These are phyloP conservation scores for Oleoguttula mirabilis DNA, from an alignment of 495 filamentous ascomycete genomes.

Conservation along the genomic window DNA sequence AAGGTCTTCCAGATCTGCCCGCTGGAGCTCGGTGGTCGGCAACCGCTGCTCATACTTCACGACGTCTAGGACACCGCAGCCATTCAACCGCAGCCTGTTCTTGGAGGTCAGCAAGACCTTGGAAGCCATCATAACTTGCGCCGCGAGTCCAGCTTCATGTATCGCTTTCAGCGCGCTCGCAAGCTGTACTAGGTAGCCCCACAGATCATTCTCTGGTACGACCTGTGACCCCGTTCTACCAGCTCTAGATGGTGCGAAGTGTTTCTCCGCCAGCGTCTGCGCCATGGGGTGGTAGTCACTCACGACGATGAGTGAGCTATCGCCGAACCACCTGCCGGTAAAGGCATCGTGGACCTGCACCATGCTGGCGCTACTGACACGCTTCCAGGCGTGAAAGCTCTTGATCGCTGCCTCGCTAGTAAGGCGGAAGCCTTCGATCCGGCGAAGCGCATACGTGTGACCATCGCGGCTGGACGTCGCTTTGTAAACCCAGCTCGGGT, in stretches of 20 bases:
- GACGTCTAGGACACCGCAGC: conserved; percentile 78
- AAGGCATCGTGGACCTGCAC: conserved; percentile 87
- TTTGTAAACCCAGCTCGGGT: conserved; percentile 88
- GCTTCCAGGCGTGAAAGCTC: conserved; percentile 82
- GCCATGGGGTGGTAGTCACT: conserved; percentile 86
- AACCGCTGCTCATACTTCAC: conserved; percentile 59
- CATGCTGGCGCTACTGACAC: conserved; percentile 66
- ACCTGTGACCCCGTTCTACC: conserved; percentile 23
- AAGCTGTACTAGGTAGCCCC: conserved; percentile 88
- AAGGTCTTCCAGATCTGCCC: conserved; percentile 76
- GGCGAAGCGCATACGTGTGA: conserved; percentile 65
- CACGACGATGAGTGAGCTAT: conserved; percentile 88
- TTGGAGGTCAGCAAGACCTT: conserved; percentile 78
- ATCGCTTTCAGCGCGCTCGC: conserved; percentile 79
- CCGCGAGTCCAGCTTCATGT: conserved; percentile 68
- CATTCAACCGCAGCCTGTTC: conserved; percentile 77
- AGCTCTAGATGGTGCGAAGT: conserved; percentile 36
- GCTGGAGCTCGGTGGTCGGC: conserved; percentile 62
- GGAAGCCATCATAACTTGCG: conserved; percentile 66
- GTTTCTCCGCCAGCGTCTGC: conserved; percentile 77
- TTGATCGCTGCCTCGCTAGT: conserved; percentile 81
- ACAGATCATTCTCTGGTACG: conserved; percentile 67
- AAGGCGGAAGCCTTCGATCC: conserved; percentile 74
- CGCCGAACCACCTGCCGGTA: conserved; percentile 82
- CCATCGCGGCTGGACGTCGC: conserved; percentile 82